These are phyloP conservation scores for Corynascus novoguineensis DNA, from an alignment of 495 filamentous ascomycete genomes.

Conservation along the genomic window DNA sequence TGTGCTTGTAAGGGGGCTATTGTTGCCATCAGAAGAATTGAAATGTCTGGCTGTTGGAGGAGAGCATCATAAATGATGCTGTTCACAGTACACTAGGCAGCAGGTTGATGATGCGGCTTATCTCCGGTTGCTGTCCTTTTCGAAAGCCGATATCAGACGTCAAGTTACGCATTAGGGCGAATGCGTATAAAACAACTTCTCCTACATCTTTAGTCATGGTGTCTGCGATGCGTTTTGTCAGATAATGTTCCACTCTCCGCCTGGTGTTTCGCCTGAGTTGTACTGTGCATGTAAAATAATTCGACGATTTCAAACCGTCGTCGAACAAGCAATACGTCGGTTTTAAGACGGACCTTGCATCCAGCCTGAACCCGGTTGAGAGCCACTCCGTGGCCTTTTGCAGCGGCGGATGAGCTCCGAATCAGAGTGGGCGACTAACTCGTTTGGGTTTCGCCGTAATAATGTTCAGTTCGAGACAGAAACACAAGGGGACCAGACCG, in stretches of 20 bases:
- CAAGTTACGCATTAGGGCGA: too few relatives aligned
- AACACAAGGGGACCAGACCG: too few relatives aligned
- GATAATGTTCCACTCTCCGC: too few relatives aligned
- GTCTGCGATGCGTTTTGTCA: too few relatives aligned
- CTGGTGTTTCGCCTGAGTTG: too few relatives aligned
- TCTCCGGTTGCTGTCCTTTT: background rate
- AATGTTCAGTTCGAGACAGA: too few relatives aligned
- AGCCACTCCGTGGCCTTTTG: background rate
- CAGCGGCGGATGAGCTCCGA: background rate
- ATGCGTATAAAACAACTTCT: too few relatives aligned
- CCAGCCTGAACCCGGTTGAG: background rate
- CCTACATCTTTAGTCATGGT: too few relatives aligned
- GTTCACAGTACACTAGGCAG: background rate
- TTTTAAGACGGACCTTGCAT: background rate
- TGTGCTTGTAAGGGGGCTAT: background rate
- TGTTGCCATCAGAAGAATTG: background rate
- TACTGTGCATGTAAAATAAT: too few relatives aligned
- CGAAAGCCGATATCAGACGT: background rate
- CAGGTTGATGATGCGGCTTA: background rate
- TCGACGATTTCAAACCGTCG: background rate
- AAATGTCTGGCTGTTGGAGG: background rate
- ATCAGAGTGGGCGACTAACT: background rate
- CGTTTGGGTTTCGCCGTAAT: too few relatives aligned
- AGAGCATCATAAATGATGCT: background rate
- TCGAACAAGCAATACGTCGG: background rate